Conservation (phyloP, 768 basidiomycete species). For the Collybia sordida region DNA sequence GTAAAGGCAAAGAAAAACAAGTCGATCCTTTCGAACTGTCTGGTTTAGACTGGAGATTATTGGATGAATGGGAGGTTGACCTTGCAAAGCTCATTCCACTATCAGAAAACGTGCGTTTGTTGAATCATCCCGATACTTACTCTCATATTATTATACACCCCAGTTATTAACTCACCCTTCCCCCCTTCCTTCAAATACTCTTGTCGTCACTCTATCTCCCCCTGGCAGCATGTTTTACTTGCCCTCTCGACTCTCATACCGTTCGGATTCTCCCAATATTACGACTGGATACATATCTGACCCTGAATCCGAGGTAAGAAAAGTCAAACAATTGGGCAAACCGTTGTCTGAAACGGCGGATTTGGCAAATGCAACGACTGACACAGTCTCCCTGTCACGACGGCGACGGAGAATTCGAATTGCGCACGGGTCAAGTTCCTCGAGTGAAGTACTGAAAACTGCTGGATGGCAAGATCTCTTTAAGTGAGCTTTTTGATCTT, state of each 20-base stretch:
- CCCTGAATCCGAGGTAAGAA: slow-evolving; percentile 57
- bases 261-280: slow-evolving; percentile 53
- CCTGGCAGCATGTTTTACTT: slow-evolving; percentile 61
- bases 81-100: slow-evolving; percentile 58
- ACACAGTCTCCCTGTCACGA: slow-evolving; percentile 22
- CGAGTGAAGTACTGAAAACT: slow-evolving; percentile 34
- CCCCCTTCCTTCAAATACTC: slow-evolving; percentile 69
- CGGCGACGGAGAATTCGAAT: slow-evolving; percentile 27
- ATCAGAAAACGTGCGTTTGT: slow-evolving; percentile 56
- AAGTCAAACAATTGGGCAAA: slow-evolving; percentile 30
- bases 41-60: slow-evolving; percentile 52
- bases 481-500: slow-evolving; percentile 46
- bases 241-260: slow-evolving; percentile 32
- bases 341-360: slow-evolving; percentile 7
- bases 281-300: slow-evolving; percentile 68
- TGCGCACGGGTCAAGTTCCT: slow-evolving; percentile 14
- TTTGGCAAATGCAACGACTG: slow-evolving; percentile 10
- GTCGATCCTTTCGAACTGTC: slow-evolving; percentile 11
- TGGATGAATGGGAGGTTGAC: slow-evolving; percentile 69
- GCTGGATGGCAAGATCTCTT: slow-evolving; percentile 69
- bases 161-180: slow-evolving; percentile 29
- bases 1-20: slow-evolving; percentile 43
- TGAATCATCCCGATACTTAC: slow-evolving; percentile 2
- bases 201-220: slow-evolving; percentile 66
- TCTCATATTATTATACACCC: slow-evolving; percentile 14